These are phyloP conservation scores for Sapria himalayana DNA, from an alignment of 345 rosid species.

Conservation along the genomic window DNA sequence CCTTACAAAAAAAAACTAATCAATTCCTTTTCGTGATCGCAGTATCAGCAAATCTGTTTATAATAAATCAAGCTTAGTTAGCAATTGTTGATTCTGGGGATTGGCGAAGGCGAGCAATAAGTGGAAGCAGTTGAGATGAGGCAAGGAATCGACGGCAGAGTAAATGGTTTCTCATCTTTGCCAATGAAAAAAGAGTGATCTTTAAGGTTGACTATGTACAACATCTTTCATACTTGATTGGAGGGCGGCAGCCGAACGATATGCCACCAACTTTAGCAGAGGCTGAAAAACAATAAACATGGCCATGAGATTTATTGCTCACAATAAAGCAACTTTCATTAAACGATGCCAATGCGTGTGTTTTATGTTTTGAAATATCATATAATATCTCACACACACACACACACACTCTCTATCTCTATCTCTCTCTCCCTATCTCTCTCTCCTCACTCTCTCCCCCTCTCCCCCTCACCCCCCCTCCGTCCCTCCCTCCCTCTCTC, in stretches of 20 bases:
- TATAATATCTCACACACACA: too few relatives aligned
- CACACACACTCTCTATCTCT: too few relatives aligned
- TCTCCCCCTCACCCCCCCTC: too few relatives aligned
- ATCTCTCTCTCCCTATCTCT: too few relatives aligned
- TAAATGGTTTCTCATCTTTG: conserved; percentile 70
- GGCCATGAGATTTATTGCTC: too few relatives aligned
- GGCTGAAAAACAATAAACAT: conserved; percentile 29
- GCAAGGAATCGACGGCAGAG: conserved; percentile 55
- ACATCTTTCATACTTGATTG: conserved; percentile 52
- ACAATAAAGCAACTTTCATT: too few relatives aligned
- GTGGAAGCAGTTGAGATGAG: conserved; percentile 55
- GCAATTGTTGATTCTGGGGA: conserved; percentile 75
- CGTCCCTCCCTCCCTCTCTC: too few relatives aligned
- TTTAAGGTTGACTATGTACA: conserved; percentile 59
- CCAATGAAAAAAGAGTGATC: conserved; percentile 79
- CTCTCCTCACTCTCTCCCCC: too few relatives aligned
- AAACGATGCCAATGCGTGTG: too few relatives aligned
- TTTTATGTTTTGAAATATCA: too few relatives aligned
- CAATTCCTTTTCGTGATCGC: conserved; percentile 11
- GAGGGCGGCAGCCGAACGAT: conserved; percentile 48
- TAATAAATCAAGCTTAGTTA: conserved; percentile 54
- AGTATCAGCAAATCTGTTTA: conserved; percentile 37
- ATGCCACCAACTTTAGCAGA: conserved; percentile 47
- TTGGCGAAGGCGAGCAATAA: conserved; percentile 56
- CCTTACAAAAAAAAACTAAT: too few relatives aligned